Base-by-base conservation (phyloP, 257 asterid species). In the Petunia axillaris region DNA sequence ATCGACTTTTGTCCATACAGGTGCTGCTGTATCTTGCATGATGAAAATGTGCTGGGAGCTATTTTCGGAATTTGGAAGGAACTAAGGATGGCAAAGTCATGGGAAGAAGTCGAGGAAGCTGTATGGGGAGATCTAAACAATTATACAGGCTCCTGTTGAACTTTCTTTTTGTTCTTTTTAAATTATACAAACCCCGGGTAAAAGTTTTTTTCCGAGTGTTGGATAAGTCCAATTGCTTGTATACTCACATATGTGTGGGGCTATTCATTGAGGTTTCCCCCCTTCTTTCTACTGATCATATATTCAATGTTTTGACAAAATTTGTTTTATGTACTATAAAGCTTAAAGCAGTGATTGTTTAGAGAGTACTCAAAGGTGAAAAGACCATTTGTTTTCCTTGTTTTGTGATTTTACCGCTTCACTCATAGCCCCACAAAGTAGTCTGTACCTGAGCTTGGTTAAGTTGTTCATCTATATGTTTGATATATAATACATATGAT, bases 91-190 rank as follows among this genome's bases (percentile, higher is more conserved):
- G 97, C 96, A 75, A 81, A 86, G 54, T 83, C 97, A 48, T 93
- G 98, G 98, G 97, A 92, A 82, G 97, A 95, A 85, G 98, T 93
- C 37, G 99, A 95, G 86, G 88, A 89, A 76, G 88, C 86, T 85
- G 94, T 93, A 40, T 95, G 98, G 99, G 99, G 97, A 59, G 89
- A 85, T 82, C 87, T 93, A 2, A 93, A 93, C 80, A 78, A 70
- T 81, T 91, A 89, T 58, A 78, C 85, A 1, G 85, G 87, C 84
- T 75, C 79, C 79, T 73, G 67, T 73, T 85, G 65, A 84, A 35
- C 59, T n/a, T 35, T 25, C 44, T n/a, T 77, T 84, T 82, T 68
- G 41, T 50, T 39, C 43, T 74, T 35, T 63, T 35, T 63, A 57
- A 57, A 41, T n/a, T 11, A 25, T 3, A 48, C 35, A 71, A 38